Evolutionary conservation across 2,329 filamentous ascomycete genomes (phyloP), one percentile per base, ranked within the genome.

Genomic region (Fusarium transvaalense): DNA sequence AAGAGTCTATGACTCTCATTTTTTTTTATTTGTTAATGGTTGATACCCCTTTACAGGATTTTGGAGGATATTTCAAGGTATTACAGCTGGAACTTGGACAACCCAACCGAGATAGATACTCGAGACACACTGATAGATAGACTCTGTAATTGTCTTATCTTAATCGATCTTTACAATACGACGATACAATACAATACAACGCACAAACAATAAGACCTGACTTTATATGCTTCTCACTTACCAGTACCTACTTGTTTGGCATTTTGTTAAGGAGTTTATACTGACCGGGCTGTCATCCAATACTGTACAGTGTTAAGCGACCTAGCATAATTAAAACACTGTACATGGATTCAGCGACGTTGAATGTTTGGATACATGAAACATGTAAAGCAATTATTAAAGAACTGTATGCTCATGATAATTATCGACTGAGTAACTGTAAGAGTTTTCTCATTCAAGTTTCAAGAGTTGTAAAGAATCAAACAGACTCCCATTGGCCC

Each of bases 31-130:
- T 66, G 37, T 69, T 58, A 71, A 73, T 73, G 65, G 64, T 65
- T 73, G 71, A 73, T 73, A 72, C 70, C 70, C 70, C 59, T 45
- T 59, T 54, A 53, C 57, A 69, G 39, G 66, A 69, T 56, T 59
- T 59, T 48, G 54, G 38, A 58, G 56, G 61, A 52, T 34, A 32
- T 31, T 45, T 31, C 37, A 51, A 38, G 43, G 42, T 48, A 37
- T 51, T 51, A 29, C 47, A 66, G 42, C 58, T 57, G 51, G 56
- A 46, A 34, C 52, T 35, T 43, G 43, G 50, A 23, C 23, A 42
- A 27, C 10, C 39, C 39, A 42, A 41, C 38, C 48, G 59, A 64
- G 39, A 27, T 57, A 25, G 35, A 57, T 17, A 25, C 56, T 65
- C 31, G 35, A 56, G 45, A 32, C 45, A 32, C 17, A 32, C 19